Base-by-base conservation (phyloP, 352 stramenopile genomes). In the Phytophthora melonis region DNA sequence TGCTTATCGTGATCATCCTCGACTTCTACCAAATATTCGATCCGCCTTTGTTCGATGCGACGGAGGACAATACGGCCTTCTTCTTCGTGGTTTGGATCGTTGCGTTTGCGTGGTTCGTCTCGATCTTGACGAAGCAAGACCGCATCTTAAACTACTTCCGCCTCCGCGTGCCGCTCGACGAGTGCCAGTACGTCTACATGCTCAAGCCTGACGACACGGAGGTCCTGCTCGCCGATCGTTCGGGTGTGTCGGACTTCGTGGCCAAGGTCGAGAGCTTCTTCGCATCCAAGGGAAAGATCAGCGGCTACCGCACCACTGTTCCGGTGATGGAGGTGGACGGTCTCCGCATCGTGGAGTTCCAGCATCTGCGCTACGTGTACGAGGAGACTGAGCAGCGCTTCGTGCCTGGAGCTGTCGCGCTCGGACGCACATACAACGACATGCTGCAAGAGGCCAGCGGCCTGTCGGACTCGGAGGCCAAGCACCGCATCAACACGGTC, bases 291-390 rank as follows among this genome's bases (percentile, higher is more conserved):
- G 67, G 67, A 3, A 74, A 74, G 54, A 34, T 74, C 19, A 65
- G 43, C 18, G 67, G 67, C 11, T 69, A 69, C 32, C 67, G 54
- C 21, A 63, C 43, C 16, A 74, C 67, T 5, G 41, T 82, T 13
- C 45, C 45, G 2, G 74, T 81, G 4, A 36, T 72, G 16, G 61
- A 55, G n/a, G 58, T 63, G 36, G 69, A 65, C 14, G 30, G 39
- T 8, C 58, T 71, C 3, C 74, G 70, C n/a, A 68, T 69, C 10
- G 58, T 81, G 18, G 66, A 81, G 19, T 81, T 81, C 66, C 70
- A 81, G 62, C 75, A 81, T 45, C 32, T 81, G 16, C 75, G 75
- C 47, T 81, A 77, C 56, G 66, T 78, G 19, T 81, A 78, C 63
- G 72, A 80, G 27, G 72, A 75, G 32, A 58, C 32, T 6, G 55